Percentiles rank a stretch among this genome's conserved stretches.
phyloP scores from a whole-genome alignment of 108 stramenopile species.

The Stephanodiscus minutulus region DNA sequence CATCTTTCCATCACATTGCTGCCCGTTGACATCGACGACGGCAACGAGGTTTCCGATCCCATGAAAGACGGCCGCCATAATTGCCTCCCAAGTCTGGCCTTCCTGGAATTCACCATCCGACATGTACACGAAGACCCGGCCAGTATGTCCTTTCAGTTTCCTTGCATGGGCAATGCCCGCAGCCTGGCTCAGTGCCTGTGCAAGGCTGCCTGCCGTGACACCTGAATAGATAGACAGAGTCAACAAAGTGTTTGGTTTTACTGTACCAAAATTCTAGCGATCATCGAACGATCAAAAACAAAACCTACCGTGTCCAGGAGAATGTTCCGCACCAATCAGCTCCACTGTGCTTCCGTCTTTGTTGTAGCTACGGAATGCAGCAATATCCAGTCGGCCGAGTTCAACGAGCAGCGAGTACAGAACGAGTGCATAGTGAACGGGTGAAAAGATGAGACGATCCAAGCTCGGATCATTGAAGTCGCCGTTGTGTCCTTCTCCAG shows the following conservation, averaged over 20 bases:
- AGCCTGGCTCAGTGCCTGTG: slow-evolving; percentile 32
- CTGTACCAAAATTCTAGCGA: too few relatives aligned
- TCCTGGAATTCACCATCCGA: slow-evolving; percentile 37
- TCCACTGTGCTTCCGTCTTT: slow-evolving; percentile 24
- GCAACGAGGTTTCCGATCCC: slow-evolving; percentile 19
- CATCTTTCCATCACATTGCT: slow-evolving; percentile 37
- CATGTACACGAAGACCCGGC: slow-evolving; percentile 24
- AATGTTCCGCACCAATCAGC: slow-evolving; percentile 33
- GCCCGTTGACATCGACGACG: slow-evolving; percentile 33
- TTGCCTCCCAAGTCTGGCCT: slow-evolving; percentile 31
- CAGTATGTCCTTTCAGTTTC: slow-evolving; percentile 14
- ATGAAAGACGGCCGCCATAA: slow-evolving; percentile 16
- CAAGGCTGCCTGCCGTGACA: slow-evolving; percentile 24
- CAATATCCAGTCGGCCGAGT: slow-evolving; percentile 26
- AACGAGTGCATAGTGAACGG: slow-evolving; percentile 23
- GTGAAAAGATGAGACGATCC: slow-evolving; percentile 30
- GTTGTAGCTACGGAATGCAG: slow-evolving; percentile 31
- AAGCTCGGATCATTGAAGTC: slow-evolving; percentile 16
- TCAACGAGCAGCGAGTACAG: slow-evolving; percentile 28
- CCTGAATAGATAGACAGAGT: not conserved
- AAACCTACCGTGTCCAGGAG: slow-evolving; percentile 13
- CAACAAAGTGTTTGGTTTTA: too few relatives aligned
- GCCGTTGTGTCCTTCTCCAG: slow-evolving; percentile 35
- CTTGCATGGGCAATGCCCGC: slow-evolving; percentile 29
- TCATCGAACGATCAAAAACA: too few relatives aligned